Evolutionary conservation across 176 grass and related monocot species (phyloP), one percentile per base, ranked within the genome.

Genomic region (Tuctoria greenei): DNA sequence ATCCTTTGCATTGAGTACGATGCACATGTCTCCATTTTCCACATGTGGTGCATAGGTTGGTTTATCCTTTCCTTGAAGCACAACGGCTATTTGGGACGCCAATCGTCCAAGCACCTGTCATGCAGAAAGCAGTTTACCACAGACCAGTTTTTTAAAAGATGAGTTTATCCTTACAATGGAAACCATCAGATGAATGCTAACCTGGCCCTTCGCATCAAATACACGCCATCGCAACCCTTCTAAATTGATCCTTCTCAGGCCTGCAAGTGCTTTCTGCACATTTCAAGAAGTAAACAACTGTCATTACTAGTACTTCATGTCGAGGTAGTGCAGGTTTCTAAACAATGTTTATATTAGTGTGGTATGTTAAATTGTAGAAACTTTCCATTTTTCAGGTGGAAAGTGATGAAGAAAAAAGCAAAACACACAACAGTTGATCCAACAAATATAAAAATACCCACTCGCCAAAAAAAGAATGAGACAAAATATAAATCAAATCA

Each of bases 191-290:
- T 67, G 23, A 64, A 75, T 58, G 5, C 56, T 42, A 69, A 92
- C 95, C 84, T 99, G 95, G 17, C 91, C 89, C 83, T 95, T 99
- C 51, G 95, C 91, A 31, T 99, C 95, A 88, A 99, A 99, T 79
- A 99, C 85, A 17, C 95, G 91, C 95, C 95, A 99, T 16, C 89
- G 82, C 36, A 99, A 37, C 44, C 95, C 95, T 16, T 99, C 95
- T 59, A 99, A 84, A 56, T 90, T 86, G 57, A 99, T 99, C 84
- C 91, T 90, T 82, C 85, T 95, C 73, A 99, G 71, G 23, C 95
- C 95, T 67, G 95, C 95, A 25, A 99, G 73, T 73, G 91, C 95
- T 99, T 99, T 99, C 91, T 99, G 73, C 37, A 23, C 4, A 84
- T 16, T 80, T 60, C 42, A 68, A 40, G 24, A 84, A 63, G 50